Evolutionary conservation across 106 monocot species (phyloP), one percentile per base, ranked within the genome.

Genomic region (Allium sativum): DNA sequence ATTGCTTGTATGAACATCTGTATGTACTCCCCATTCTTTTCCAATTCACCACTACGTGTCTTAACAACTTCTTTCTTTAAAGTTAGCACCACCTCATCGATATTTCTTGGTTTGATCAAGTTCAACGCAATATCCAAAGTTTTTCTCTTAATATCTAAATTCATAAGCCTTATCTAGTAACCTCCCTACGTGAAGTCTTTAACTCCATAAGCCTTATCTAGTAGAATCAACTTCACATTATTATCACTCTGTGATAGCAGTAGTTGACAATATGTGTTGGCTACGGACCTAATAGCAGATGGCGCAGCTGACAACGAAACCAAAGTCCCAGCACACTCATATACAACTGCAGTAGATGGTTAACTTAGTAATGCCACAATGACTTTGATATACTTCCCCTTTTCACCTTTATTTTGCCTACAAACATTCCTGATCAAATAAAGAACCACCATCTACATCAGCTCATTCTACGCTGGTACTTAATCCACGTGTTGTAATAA

Each of bases 1-100:
- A 92, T 92, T 6, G 92, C 92, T 55, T 92, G 86, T n/a, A 92
- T 83, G 2, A 92, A 73, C 92, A 92, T 92, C 69, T 92, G 92
- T 50, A 86, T 59, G 65, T 87, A 92, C 52, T 92, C 92, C 15
- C 92, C 87, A 60, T 82, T 79, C 67, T 86, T 83, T 64, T 92
- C 92, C 22, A 83, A 73, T 71, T 92, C 92, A 10, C 73, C 85
- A 22, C 84, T 77, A 59, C 87, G 92, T 1, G 92, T 92, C 78
- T 92, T 92, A 12, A n/a, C n/a, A n/a, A 92, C 75, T 68, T 92
- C 92, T 67, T 87, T 92, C 78, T 92, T 92, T 19, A 92, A 78
- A 15, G 78, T 76, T 18, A 84, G 71, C 7, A 92, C 92, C 11
- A 92, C 92, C 59, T 92, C 92, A 22, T 86, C 92, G 18, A 92